Conservation (phyloP, 768 basidiomycete species). For the Trametes gibbosa region DNA sequence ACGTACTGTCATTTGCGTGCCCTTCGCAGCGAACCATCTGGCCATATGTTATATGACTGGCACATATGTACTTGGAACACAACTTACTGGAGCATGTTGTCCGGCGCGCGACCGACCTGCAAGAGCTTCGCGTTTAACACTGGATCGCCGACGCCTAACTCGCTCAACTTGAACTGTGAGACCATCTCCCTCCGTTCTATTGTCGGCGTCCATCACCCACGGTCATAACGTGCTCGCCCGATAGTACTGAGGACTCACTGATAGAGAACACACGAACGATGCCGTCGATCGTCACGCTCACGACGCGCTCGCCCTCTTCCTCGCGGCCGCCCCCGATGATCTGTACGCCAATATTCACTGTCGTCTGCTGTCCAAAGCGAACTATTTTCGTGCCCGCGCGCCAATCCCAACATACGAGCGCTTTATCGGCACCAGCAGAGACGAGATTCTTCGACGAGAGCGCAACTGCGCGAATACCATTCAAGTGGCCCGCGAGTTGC, state of each 20-base stretch:
- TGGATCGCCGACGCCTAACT: conserved; percentile 69
- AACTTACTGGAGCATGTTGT: conserved; percentile 81
- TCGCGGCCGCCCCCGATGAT: conserved; percentile 53
- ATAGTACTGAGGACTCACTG: conserved; percentile 45
- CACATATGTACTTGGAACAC: conserved; percentile 11
- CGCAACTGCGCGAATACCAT: conserved; percentile 87
- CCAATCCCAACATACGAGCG: conserved; percentile 88
- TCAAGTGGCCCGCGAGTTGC: conserved; percentile 81
- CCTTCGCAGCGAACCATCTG: conserved; percentile 89
- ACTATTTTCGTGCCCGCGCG: conserved; percentile 85
- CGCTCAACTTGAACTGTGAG: conserved; percentile 84
- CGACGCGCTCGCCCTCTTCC: conserved; percentile 74
- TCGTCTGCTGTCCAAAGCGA: conserved; percentile 90
- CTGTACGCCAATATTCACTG: conserved; percentile 88
- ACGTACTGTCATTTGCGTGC: conserved; percentile 83
- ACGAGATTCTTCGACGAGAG: conserved; percentile 83
- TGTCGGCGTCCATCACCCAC: conserved; percentile 21
- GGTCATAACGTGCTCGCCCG: neutral
- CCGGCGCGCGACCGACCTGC: conserved; percentile 76
- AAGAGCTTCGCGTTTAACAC: conserved; percentile 63
- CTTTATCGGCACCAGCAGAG: conserved; percentile 76
- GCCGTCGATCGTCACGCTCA: conserved; percentile 91
- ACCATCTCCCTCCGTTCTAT: conserved; percentile 80
- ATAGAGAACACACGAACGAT: conserved; percentile 91
- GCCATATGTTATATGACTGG: neutral